Percentiles rank a stretch among this genome's conserved stretches.
Evolutionary conservation across 208 protist genomes (phyloP).

Genomic region (Willaertia magna): DNA sequence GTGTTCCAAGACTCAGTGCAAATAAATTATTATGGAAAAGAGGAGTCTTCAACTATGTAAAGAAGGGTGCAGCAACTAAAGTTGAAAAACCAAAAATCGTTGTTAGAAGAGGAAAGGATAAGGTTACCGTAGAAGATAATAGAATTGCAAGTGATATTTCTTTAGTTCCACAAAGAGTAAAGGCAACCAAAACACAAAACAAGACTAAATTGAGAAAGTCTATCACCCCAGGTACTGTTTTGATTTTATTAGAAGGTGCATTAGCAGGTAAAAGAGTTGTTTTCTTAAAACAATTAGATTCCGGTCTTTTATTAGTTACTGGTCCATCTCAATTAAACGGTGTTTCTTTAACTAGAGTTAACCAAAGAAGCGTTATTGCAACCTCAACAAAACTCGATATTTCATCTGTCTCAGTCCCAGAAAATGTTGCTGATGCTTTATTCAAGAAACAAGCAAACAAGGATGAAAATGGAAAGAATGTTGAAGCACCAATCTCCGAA

Average conservation of each 20-base stretch:
- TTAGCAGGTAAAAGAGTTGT: slow-evolving; percentile 92
- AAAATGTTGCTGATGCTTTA: slow-evolving; percentile 48
- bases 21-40: neutral
- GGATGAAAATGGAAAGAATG: neutral
- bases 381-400: slow-evolving; percentile 93
- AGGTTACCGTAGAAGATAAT: neutral
- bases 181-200: neutral
- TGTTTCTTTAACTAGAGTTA: slow-evolving; percentile 90
- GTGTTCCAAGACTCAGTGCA: neutral
- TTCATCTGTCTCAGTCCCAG: slow-evolving; percentile 50
- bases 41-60: neutral
- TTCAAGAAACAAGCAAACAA: slow-evolving; percentile 34
- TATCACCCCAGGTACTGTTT: slow-evolving; percentile 70
- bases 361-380: slow-evolving; percentile 92
- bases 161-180: neutral
- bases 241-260: slow-evolving; percentile 88
- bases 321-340: slow-evolving; percentile 88
- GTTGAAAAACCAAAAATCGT: neutral
- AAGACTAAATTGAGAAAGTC: slow-evolving; percentile 13
- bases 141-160: neutral
- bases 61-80: neutral
- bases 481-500: neutral
- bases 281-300: slow-evolving; percentile 90
- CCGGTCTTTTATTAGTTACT: slow-evolving; percentile 86
- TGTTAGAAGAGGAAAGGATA: neutral